phyloP scores from a whole-genome alignment of 2,329 filamentous ascomycete genomes.

The Thermoascus crustaceus region DNA sequence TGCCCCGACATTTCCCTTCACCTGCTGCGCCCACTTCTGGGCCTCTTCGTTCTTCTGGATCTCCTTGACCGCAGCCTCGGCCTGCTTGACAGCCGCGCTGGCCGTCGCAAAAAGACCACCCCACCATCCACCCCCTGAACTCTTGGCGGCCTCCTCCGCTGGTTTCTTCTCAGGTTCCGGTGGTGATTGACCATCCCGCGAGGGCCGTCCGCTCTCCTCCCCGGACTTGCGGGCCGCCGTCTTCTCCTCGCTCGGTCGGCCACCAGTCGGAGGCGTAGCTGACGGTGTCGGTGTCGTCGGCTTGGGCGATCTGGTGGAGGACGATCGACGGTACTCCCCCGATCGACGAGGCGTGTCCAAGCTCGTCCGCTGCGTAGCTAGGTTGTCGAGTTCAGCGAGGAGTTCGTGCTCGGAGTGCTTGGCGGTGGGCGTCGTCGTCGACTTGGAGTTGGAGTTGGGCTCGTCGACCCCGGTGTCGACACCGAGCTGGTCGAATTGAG shows the following conservation, averaged over 20 bases:
- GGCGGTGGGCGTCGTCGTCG: conserved; percentile 12
- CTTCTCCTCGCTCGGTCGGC: conserved; percentile 59
- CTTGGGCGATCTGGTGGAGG: conserved; percentile 47
- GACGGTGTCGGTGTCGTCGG: conserved; percentile 40
- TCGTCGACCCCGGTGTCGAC: conserved; percentile 24
- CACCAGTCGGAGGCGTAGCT: conserved; percentile 33
- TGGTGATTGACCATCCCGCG: conserved; percentile 45
- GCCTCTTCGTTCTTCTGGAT: conserved; percentile 96
- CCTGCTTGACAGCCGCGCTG: conserved; percentile 67
- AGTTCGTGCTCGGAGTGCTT: conserved; percentile 58
- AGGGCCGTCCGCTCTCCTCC: conserved; percentile 68
- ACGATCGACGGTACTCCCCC: conserved; percentile 44
- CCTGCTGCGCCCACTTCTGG: conserved; percentile 90
- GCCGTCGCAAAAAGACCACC: conserved; percentile 77
- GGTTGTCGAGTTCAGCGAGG: conserved; percentile 77
- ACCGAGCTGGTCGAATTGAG: conserved; percentile 42
- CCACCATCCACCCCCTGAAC: conserved; percentile 71
- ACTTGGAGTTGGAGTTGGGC: conserved; percentile 19
- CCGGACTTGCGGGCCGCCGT: conserved; percentile 58
- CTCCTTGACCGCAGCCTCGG: conserved; percentile 86
- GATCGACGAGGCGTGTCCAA: conserved; percentile 67
- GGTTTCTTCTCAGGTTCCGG: conserved; percentile 34
- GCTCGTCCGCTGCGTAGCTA: conserved; percentile 69
- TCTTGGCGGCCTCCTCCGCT: conserved; percentile 35
- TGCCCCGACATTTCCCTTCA: conserved; percentile 77